These are phyloP conservation scores for Phaffomyces thermotolerans DNA, from an alignment of 805 yeast genomes.

Conservation along the genomic window DNA sequence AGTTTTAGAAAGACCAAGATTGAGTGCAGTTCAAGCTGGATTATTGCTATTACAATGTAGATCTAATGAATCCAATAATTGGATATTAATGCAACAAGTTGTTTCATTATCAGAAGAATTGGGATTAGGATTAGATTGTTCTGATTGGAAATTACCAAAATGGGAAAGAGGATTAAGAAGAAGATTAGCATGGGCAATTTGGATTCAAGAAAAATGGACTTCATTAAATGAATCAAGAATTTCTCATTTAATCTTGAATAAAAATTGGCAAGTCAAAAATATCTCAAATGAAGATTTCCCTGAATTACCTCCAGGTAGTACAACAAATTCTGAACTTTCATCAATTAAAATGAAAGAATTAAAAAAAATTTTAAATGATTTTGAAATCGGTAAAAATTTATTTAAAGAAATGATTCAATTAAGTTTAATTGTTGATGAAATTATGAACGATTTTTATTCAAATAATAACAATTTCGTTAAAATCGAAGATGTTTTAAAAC, in stretches of 20 bases:
- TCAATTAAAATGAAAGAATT: constrained; percentile 14
- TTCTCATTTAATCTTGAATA: constrained; percentile 63
- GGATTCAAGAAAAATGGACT: constrained; percentile 87
- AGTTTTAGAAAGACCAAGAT: constrained; percentile 76
- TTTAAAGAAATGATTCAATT: constrained; percentile 63
- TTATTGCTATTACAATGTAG: constrained; percentile 59
- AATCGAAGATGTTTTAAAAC: constrained; percentile 59
- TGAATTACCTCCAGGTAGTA: constrained; percentile 39
- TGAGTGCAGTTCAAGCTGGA: constrained; percentile 91
- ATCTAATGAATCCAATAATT: constrained; percentile 57
- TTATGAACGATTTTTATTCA: constrained; percentile 56
- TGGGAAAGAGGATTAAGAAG: constrained; percentile 92
- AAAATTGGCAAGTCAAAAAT: constrained; percentile 73
- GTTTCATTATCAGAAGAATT: constrained; percentile 85
- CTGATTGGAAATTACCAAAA: constrained; percentile 84
- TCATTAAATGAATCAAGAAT: constrained; percentile 78
- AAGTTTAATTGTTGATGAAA: constrained; percentile 63
- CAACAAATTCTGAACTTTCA: background rate
- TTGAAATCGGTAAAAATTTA: constrained; percentile 59
- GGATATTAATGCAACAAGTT: constrained; percentile 83
- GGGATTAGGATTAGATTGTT: constrained; percentile 87
- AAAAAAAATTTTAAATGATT: constrained; percentile 37
- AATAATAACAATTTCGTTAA: constrained; percentile 37
- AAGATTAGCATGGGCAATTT: constrained; percentile 94
- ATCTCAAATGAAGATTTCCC: constrained; percentile 72